Percentiles rank a stretch among this genome's conserved stretches.
Evolutionary conservation across 2,329 filamentous ascomycete species (phyloP).

Genomic region (Alternaria alternata): DNA sequence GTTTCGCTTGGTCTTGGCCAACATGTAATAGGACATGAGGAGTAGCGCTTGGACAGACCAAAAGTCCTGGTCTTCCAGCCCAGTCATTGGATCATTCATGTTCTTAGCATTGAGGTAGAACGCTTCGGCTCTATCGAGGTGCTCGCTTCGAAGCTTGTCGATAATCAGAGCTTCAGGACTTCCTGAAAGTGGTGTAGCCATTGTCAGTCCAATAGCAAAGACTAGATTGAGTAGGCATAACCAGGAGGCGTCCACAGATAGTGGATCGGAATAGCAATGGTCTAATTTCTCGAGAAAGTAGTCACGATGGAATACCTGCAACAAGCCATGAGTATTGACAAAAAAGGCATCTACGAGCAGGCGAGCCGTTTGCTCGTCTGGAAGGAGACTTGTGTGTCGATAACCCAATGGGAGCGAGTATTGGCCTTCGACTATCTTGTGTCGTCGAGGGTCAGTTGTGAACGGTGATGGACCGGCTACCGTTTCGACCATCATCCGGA

Average conservation of each 20-base stretch:
- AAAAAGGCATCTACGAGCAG: conserved; percentile 68
- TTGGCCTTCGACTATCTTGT: conserved; percentile 65
- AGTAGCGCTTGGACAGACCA: conserved; percentile 71
- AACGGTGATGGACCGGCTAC: conserved; percentile 65
- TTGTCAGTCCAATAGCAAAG: conserved; percentile 68
- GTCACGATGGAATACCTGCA: conserved; percentile 66
- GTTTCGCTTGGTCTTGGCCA: conserved; percentile 68
- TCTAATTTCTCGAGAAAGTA: conserved; percentile 61
- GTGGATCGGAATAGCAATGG: conserved; percentile 63
- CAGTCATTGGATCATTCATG: conserved; percentile 57
- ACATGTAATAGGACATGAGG: conserved; percentile 71
- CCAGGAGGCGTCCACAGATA: conserved; percentile 59
- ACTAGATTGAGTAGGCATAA: conserved; percentile 69
- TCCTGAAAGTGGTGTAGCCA: conserved; percentile 62
- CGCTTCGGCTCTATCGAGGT: conserved; percentile 65
- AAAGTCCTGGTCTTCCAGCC: conserved; percentile 69
- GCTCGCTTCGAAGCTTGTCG: conserved; percentile 59
- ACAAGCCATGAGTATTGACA: conserved; percentile 67
- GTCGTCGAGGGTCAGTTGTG: conserved; percentile 64
- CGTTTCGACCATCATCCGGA: conserved; percentile 67
- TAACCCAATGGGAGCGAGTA: conserved; percentile 58
- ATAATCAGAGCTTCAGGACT: conserved; percentile 62
- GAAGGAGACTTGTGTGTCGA: conserved; percentile 62
- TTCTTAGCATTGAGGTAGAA: conserved; percentile 69
- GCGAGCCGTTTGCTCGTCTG: conserved; percentile 63